Base-by-base conservation (phyloP, 1,284 basidiomycete species). In the Tilletia indica region DNA sequence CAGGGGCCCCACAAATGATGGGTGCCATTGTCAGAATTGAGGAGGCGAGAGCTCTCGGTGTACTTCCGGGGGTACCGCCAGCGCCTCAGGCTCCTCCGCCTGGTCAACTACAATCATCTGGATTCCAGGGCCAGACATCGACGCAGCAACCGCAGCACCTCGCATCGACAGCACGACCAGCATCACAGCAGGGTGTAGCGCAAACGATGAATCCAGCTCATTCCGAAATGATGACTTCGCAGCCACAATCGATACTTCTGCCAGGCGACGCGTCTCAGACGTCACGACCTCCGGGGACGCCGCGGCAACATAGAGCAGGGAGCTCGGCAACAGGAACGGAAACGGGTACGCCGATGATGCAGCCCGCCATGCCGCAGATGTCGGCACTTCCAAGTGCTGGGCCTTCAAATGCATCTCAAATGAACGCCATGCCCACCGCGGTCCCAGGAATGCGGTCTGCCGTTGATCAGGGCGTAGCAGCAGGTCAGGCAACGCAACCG, bases 11-110 rank as follows among this genome's bases (percentile, higher is more conserved):
- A 4, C 61, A 34, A 6, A 38, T 64, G 36, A 6, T 64, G 61
- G 81, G 81, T 4, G 79, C 79, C 68, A 76, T 82, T 21, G 63
- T 82, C 19, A 81, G 78, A 36, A 73, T 81, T 67, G 77, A 79
- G 68, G 81, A 82, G 71, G 80, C 81, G 3, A 71, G 76, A 14
- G 73, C 75, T 21, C 74, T 81, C 12, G 80, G 80, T 38, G 72
- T 81, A 5, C 73, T 82, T 11, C 78, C 78, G 14, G 76, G 72
- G 61, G 75, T 76, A 12, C 38, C 45, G 48, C 68, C 45, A 48
- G 68, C 64, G 2, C 68, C 64, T 38, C 70, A 71, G 25, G 34
- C 4, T 58, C 56, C 12, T 4, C 21, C 56, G 21, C 12, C 21
- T 19, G 56, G 56, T 45, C 42, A 45, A 12, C 6, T 45, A 12